Base-by-base conservation (phyloP, 192 early-diverging fungal species). In the Umbelopsis isabellina region DNA sequence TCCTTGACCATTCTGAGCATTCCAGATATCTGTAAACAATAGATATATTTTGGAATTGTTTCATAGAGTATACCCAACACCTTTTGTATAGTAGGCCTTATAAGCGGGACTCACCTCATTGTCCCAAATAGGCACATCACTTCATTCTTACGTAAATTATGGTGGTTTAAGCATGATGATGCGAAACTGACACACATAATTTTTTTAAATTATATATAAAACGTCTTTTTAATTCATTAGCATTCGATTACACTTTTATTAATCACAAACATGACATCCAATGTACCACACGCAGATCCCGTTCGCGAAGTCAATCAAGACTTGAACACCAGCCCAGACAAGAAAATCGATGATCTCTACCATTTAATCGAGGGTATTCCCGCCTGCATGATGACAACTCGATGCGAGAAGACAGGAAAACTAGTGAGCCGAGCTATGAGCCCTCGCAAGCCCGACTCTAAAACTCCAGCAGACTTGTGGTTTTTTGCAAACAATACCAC, bases 371-470 rank as follows among this genome's bases (percentile, higher is more conserved):
- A 84, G 37, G 79, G 79, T 2, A 81, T 84, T 22, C 46, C 82
- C 50, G 65, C 53, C 16, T 79, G 76, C 27, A 85, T 85, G 82
- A 67, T 85, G 66, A 85, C 83, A 23, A 85, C 83, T 25, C 78
- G 83, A 18, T 61, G 69, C 33, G 22, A 33, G 21, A 51, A 55
- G 16, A 71, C 47, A 13, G 66, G 65, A 33, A 49, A 47, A 15
- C 64, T 67, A 12, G 37, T 76, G 20, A 65, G 53, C 11, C 61
- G 65, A 66, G 68, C 69, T 21, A 70, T 75, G 74, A 41, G 48
- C 22, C 72, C 72, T 37, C 61, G 66, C 5, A 25, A 67, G 18
- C 49, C 72, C 68, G 66, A 67, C 30, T 16, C 23, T 30, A 48
- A 65, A 10, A 12, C 65, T 21, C 76, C 74, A 11, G 76, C 76